These are phyloP conservation scores for Phoenix dactylifera DNA, from an alignment of 176 grass and related monocot genomes.

Conservation along the genomic window DNA sequence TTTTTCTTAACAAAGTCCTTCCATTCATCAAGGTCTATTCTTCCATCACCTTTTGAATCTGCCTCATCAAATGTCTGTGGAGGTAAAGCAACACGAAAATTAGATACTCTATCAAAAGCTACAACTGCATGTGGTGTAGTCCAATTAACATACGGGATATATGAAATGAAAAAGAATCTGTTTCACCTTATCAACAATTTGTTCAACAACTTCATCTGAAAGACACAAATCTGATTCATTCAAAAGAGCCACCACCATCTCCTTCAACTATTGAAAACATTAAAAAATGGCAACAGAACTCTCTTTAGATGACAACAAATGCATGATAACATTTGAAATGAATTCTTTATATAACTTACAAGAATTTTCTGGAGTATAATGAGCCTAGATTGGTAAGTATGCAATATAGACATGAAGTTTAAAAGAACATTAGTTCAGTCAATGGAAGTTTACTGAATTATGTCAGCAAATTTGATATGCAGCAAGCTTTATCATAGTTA, in stretches of 20 bases:
- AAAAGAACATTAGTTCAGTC: no score
- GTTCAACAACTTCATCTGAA: conserved; percentile 67
- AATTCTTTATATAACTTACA: no score
- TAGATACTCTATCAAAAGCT: background rate
- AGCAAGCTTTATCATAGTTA: no score
- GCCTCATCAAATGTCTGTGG: conserved; percentile 62
- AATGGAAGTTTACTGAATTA: no score
- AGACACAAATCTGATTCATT: conserved; percentile 64
- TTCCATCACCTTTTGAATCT: conserved; percentile 51
- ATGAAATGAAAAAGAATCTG: no score
- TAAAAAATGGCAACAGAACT: background rate
- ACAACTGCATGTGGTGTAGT: background rate
- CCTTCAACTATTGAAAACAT: conserved; percentile 42
- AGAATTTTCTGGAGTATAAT: no score
- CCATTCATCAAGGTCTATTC: conserved; percentile 67
- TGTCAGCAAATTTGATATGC: no score
- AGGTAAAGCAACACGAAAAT: background rate
- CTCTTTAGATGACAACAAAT: background rate
- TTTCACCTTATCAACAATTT: conserved; percentile 68
- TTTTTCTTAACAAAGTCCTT: conserved; percentile 36
- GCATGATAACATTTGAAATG: no score
- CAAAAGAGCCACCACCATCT: conserved; percentile 86
- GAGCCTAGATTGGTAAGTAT: no score
- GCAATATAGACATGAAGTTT: no score
- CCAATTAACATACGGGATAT: no score